Evolutionary conservation across 2,329 filamentous ascomycete species (phyloP).

Genomic region (Sporothrix pallida): DNA sequence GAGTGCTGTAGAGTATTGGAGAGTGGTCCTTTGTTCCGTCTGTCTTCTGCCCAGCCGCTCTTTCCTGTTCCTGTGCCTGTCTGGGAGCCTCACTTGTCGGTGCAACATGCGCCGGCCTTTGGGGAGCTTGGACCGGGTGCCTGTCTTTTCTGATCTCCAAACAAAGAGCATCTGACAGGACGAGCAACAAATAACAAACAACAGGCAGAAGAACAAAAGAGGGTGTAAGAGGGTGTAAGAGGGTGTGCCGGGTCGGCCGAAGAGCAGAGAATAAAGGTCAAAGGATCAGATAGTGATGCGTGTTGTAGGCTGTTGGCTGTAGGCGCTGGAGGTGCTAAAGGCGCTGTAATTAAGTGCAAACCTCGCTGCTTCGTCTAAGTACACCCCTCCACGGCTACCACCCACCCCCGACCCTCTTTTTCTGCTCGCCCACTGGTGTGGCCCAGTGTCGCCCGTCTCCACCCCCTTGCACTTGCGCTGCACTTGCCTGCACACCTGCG

Average conservation of each 20-base stretch:
- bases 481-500: too few species aligned
- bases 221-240: too few species aligned
- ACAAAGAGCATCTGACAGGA: too few species aligned
- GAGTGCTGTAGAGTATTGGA: too few species aligned
- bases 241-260: slow-evolving; percentile 7
- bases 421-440: slow-evolving; percentile 5
- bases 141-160: neutral
- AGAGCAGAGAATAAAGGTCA: neutral
- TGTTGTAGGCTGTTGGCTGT: too few species aligned
- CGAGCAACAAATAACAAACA: neutral
- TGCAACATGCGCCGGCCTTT: neutral
- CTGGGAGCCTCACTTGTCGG: neutral
- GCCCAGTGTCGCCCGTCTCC: neutral
- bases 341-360: neutral
- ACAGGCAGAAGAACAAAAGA: neutral
- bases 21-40: too few species aligned
- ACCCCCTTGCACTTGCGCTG: slow-evolving; percentile 27
- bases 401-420: slow-evolving; percentile 4
- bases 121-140: slow-evolving; percentile 9
- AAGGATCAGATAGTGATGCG: neutral
- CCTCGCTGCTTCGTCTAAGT: neutral
- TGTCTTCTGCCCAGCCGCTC: too few species aligned
- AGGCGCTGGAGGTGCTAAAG: neutral
- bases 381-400: neutral
- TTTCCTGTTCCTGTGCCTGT: too few species aligned